Conservation (phyloP, 306 rosid species). For the Oxytropis ochrocephala region DNA sequence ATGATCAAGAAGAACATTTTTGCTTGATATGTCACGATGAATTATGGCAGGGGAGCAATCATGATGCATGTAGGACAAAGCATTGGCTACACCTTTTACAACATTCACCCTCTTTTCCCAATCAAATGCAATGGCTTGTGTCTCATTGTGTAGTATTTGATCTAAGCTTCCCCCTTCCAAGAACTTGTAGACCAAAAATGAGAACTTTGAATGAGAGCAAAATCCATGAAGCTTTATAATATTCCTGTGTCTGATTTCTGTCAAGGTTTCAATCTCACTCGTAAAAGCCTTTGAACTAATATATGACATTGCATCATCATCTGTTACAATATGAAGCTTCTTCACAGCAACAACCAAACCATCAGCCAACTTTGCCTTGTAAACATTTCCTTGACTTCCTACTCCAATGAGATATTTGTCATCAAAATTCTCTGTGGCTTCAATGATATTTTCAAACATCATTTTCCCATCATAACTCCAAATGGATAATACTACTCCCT, state of each 20-base stretch:
- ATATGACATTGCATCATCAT: conserved; percentile 5
- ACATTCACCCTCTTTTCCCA: conserved; percentile 30
- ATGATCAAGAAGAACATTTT: conserved; percentile 25
- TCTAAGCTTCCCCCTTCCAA: conserved; percentile 35
- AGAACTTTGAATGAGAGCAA: conserved; percentile 24
- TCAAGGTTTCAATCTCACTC: conserved; percentile 28
- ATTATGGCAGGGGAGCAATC: conserved; percentile 27
- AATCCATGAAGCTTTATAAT: conserved; percentile 28
- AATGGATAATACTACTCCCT: too few species aligned
- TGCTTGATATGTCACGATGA: conserved; percentile 32
- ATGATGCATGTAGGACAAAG: conserved; percentile 30
- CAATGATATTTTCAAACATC: conserved; percentile 22
- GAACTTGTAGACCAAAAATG: conserved; percentile 26
- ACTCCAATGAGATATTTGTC: conserved; percentile 24
- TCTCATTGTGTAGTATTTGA: conserved; percentile 4
- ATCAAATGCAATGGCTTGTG: conserved; percentile 20
- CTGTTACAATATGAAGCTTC: conserved; percentile 18
- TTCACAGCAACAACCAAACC: conserved; percentile 31
- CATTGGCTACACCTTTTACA: conserved; percentile 34
- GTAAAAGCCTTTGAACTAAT: conserved; percentile 14
- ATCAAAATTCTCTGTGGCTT: conserved; percentile 25
- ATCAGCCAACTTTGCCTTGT: conserved; percentile 9
- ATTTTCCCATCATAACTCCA: conserved; percentile 29
- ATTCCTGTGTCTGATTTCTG: conserved; percentile 25
- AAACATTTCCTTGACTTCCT: conserved; percentile 29